A percentile compares a stretch with the other conserved stretches of the same genome.
phyloP scores from a whole-genome alignment of 768 basidiomycete species.

The Chiua virens region DNA sequence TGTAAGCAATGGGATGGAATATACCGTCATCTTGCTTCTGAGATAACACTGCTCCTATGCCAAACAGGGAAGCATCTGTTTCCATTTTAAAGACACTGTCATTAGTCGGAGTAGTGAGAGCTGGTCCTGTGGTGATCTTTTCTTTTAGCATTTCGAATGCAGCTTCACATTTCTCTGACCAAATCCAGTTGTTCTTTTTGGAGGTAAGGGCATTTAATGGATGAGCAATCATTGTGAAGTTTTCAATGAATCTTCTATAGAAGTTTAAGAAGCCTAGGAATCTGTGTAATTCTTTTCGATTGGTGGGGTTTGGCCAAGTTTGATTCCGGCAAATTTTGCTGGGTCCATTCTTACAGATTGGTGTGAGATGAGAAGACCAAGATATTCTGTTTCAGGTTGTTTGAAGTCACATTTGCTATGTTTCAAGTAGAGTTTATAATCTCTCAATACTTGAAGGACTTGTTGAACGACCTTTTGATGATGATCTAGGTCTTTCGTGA shows the following conservation, averaged over 20 bases:
- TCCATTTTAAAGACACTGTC: background rate
- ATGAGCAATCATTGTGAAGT: conserved; percentile 30
- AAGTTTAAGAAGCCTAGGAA: conserved; percentile 45
- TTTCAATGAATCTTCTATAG: conserved; percentile 33
- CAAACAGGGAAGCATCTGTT: background rate
- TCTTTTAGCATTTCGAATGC: background rate
- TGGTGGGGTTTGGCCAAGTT: too few species aligned
- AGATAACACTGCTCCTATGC: background rate
- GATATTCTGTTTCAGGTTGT: conserved; percentile 21
- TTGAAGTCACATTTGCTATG: conserved; percentile 24
- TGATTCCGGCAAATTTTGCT: conserved; percentile 26
- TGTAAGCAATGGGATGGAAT: background rate
- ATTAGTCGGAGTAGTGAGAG: background rate
- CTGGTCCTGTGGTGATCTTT: background rate
- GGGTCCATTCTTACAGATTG: conserved; percentile 41
- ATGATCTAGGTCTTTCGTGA: conserved; percentile 12
- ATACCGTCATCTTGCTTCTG: background rate
- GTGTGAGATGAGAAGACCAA: conserved; percentile 33
- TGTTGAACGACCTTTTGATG: conserved; percentile 1
- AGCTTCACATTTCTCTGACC: background rate
- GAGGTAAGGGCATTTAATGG: conserved; percentile 25
- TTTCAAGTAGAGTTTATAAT: conserved; percentile 20
- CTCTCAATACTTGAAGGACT: conserved; percentile 20
- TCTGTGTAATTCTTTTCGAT: conserved; percentile 30
- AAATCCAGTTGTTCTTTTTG: background rate